Evolutionary conservation across 495 filamentous ascomycete genomes (phyloP).

Genomic region (Usnea hakonensis): DNA sequence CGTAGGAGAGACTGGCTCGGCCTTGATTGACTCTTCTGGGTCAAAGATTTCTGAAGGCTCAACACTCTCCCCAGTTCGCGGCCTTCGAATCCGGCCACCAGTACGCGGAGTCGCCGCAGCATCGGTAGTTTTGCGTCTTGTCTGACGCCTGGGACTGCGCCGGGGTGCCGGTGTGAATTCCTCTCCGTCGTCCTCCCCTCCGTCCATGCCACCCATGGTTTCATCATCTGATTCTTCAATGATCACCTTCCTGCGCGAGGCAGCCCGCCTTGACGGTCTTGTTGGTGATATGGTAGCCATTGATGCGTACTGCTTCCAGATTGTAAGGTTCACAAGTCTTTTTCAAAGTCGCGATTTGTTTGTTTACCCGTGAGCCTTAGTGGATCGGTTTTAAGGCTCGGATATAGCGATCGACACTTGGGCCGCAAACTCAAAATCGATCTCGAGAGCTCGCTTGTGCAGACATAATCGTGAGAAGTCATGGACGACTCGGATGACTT

Average conservation of each 20-base stretch:
- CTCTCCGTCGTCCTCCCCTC: conserved; percentile 59
- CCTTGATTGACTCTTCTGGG: conserved; percentile 45
- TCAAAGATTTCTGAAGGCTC: conserved; percentile 56
- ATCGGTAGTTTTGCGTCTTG: conserved; percentile 54
- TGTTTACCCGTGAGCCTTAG: conserved; percentile 9
- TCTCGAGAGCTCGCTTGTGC: no score
- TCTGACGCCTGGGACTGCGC: conserved; percentile 39
- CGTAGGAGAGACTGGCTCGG: conserved; percentile 53
- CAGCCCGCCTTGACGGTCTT: conserved; percentile 67
- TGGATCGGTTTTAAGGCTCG: neutral
- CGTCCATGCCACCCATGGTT: conserved; percentile 45
- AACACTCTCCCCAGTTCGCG: conserved; percentile 38
- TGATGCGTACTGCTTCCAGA: conserved; percentile 10
- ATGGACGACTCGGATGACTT: conserved; percentile 41
- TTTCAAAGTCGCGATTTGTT: neutral
- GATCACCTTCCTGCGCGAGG: conserved; percentile 58
- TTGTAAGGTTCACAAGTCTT: neutral
- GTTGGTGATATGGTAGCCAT: conserved; percentile 59
- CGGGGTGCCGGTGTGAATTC: conserved; percentile 72
- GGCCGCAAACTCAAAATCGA: neutral
- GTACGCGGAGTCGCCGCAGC: conserved; percentile 37
- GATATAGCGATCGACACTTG: neutral
- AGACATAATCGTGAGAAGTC: neutral
- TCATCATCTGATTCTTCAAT: conserved; percentile 73
- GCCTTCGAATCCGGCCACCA: conserved; percentile 24